Evolutionary conservation across 1,284 basidiomycete genomes (phyloP), one percentile per base, ranked within the genome.

Genomic region (Cryptococcus sp.): DNA sequence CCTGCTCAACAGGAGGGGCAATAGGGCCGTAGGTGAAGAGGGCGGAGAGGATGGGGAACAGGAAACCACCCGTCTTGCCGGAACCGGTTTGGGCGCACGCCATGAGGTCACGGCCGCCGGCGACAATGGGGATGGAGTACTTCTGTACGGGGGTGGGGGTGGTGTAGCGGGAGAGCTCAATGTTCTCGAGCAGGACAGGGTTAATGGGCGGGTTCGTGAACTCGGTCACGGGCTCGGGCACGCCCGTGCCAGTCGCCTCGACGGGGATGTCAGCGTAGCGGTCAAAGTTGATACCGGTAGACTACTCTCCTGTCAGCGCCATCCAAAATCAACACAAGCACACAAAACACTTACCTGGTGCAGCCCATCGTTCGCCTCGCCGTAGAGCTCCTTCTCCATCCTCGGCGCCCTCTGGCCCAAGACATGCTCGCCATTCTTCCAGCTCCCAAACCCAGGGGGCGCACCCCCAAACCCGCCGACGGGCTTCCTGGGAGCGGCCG

Each of bases 21-120:
- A 81, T 79, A 62, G 96, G 95, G 48, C 95, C 95, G 67, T 84
- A 83, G 49, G 84, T 72, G 81, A 96, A 99, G 40, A 92, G 88
- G 40, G 94, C 89, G 47, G 94, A 97, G 57, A 99, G 85, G 73
- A 99, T 98, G 60, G 95, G 95, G 84, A 99, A 99, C 62, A 99
- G 84, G 84, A 99, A 99, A 76, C 95, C 95, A 72, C 86, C 95
- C 47, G 96, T 98, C 82, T 98, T 98, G 65, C 95, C 95, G 75
- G 96, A 98, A 82, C 95, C 95, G 69, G 96, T 99, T 88, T 98
- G 95, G 72, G 95, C 95, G 81, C 95, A 98, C 66, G 95, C 95
- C 95, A 98, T 98, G 78, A 98, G 83, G 80, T 98, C 95, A 77
- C 94, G 82, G 53, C 80, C 86, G 65, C 82, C 85, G 62, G 90